A percentile compares a stretch with the other conserved stretches of the same genome.
These are phyloP conservation scores for Pseudocercospora eumusae DNA, from an alignment of 2,329 filamentous ascomycete genomes.

Conservation along the genomic window DNA sequence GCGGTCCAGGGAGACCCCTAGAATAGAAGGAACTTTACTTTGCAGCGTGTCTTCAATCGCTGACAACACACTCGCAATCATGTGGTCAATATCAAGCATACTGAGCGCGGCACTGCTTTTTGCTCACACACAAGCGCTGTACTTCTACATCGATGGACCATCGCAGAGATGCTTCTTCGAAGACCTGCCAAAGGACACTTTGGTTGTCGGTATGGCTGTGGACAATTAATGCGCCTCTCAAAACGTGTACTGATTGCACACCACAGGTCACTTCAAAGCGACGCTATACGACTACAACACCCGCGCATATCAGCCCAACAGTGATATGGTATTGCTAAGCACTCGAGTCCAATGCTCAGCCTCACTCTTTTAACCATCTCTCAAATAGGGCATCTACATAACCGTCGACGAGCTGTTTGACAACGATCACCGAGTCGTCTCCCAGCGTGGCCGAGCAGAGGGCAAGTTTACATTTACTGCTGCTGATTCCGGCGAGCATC, in stretches of 20 bases:
- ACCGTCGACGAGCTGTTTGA: conserved; percentile 97
- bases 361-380: conserved; percentile 15
- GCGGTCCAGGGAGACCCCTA: conserved; percentile 9
- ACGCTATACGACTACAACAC: conserved; percentile 77
- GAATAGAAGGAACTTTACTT: too few relatives aligned
- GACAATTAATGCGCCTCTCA: neutral
- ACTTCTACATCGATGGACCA: conserved; percentile 91
- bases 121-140: conserved; percentile 70
- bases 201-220: conserved; percentile 73
- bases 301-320: conserved; percentile 69
- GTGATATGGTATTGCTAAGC: conserved; percentile 50
- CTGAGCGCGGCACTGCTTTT: conserved; percentile 43
- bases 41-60: conserved; percentile 6
- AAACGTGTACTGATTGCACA: conserved; percentile 8
- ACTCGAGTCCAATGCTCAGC: neutral
- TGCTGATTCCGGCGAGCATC: conserved; percentile 91
- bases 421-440: conserved; percentile 94
- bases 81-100: conserved; percentile 33
- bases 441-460: conserved; percentile 71
- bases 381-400: conserved; percentile 69
- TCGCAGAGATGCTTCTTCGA: conserved; percentile 96
- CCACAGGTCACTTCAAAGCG: conserved; percentile 74
- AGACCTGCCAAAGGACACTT: conserved; percentile 93
- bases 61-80: conserved; percentile 22
- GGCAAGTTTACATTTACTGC: conserved; percentile 96